Evolutionary conservation across 441 rosid genomes (phyloP).

Genomic region (Jatropha multifida): DNA sequence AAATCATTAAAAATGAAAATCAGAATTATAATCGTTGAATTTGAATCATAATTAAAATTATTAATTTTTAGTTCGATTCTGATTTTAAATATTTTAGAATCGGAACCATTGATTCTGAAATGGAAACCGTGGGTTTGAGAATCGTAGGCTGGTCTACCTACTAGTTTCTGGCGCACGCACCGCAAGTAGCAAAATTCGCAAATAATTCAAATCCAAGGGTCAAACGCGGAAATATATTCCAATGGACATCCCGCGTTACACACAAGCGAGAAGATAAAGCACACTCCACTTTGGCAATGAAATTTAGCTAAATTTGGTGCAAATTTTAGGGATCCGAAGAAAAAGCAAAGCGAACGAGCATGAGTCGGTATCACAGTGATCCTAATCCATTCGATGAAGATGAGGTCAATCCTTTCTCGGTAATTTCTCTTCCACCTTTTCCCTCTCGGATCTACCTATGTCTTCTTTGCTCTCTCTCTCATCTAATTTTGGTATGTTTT

Average conservation of each 20-base stretch:
- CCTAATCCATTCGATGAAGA: conserved; percentile 96
- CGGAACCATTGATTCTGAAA: too few relatives aligned
- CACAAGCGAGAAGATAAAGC: conserved; percentile 17
- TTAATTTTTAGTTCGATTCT: too few relatives aligned
- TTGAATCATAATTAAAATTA: too few relatives aligned
- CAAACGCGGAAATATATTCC: neutral
- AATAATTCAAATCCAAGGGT: conserved; percentile 1
- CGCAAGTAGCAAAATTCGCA: neutral
- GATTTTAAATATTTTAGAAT: too few relatives aligned
- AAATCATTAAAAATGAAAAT: too few relatives aligned
- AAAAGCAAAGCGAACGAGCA: conserved; percentile 11
- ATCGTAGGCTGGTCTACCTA: too few relatives aligned
- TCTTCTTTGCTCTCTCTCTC: too few relatives aligned
- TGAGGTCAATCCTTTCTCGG: conserved; percentile 98
- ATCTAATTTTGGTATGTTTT: neutral
- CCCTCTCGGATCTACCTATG: conserved; percentile 32
- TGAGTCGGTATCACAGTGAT: conserved; percentile 77
- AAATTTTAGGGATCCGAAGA: conserved; percentile 22
- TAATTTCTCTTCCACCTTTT: conserved; percentile 23
- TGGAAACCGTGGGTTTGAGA: too few relatives aligned
- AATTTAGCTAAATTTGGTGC: conserved; percentile 22
- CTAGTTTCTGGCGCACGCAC: too few relatives aligned
- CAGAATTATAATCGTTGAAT: too few relatives aligned
- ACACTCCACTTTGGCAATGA: neutral
- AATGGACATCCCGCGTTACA: conserved; percentile 30